These are phyloP conservation scores for Pleurotus salmoneostramineus DNA, from an alignment of 768 basidiomycete species.

Conservation along the genomic window DNA sequence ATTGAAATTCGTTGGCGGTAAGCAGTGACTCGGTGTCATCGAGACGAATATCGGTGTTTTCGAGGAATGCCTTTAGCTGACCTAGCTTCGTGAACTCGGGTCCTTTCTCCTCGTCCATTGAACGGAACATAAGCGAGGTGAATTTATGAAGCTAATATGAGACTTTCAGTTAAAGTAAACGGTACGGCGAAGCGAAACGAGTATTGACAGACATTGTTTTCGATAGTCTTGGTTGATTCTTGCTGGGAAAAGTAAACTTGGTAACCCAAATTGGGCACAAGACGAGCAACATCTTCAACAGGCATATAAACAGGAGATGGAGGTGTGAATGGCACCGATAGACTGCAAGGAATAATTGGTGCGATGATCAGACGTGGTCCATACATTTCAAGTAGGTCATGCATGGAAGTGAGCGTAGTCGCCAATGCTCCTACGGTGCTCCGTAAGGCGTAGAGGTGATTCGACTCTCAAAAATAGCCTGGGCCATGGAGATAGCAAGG, in stretches of 20 bases:
- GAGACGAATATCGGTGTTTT: background rate
- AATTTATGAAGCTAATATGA: conserved; percentile 34
- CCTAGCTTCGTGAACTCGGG: background rate
- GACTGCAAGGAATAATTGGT: conserved; percentile 26
- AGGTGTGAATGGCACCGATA: conserved; percentile 67
- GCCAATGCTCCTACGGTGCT: too few species aligned
- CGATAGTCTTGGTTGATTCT: conserved; percentile 49
- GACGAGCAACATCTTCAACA: conserved; percentile 45
- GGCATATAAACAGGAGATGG: conserved; percentile 47
- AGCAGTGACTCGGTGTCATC: background rate
- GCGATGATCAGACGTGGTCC: background rate
- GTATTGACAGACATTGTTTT: conserved; percentile 42
- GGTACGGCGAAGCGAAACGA: background rate
- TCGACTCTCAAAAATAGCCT: too few species aligned
- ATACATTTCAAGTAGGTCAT: too few species aligned
- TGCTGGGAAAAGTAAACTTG: conserved; percentile 62
- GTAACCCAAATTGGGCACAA: conserved; percentile 59
- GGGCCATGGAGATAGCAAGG: background rate
- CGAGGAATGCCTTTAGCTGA: conserved; percentile 1
- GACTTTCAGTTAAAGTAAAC: background rate
- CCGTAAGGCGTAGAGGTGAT: too few species aligned
- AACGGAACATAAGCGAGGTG: conserved; percentile 22
- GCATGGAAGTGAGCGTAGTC: too few species aligned
- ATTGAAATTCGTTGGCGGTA: conserved; percentile 45
- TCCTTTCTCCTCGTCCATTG: conserved; percentile 6